phyloP scores from a whole-genome alignment of 208 protist genomes.

The Leishmania major region DNA sequence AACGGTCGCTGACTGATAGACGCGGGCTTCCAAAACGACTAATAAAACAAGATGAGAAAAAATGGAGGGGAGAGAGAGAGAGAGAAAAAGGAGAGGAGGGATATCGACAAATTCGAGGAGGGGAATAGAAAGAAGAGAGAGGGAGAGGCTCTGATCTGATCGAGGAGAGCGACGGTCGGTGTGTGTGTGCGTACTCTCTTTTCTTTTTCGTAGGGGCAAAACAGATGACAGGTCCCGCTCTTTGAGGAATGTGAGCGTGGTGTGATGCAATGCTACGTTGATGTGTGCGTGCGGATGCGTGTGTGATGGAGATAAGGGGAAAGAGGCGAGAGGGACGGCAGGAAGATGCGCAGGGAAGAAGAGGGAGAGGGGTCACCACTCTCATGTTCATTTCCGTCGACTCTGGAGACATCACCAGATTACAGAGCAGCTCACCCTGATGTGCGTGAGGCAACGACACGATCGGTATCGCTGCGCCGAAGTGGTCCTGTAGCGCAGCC shows the following conservation, averaged over 20 bases:
- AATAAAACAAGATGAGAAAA: background rate
- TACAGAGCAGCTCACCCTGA: background rate
- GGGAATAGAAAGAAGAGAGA: background rate
- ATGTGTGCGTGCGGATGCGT: background rate
- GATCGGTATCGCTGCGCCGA: background rate
- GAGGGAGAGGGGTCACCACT: background rate
- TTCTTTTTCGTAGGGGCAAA: background rate
- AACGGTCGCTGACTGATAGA: background rate
- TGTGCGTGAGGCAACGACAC: background rate
- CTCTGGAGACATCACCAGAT: background rate
- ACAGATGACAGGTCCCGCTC: background rate
- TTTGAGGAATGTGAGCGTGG: background rate
- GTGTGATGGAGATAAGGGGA: background rate
- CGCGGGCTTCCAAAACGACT: background rate
- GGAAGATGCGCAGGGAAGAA: background rate
- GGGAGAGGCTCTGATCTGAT: background rate
- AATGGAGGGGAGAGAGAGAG: background rate
- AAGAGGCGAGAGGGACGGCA: background rate
- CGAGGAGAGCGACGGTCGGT: background rate
- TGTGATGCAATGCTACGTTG: background rate
- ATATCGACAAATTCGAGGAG: background rate
- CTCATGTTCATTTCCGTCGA: background rate
- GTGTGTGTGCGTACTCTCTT: background rate
- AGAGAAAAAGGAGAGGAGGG: constrained; percentile 8
- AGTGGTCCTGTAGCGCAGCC: background rate